These are phyloP conservation scores for Phytopythium sindhum DNA, from an alignment of 352 stramenopile genomes.

Conservation along the genomic window DNA sequence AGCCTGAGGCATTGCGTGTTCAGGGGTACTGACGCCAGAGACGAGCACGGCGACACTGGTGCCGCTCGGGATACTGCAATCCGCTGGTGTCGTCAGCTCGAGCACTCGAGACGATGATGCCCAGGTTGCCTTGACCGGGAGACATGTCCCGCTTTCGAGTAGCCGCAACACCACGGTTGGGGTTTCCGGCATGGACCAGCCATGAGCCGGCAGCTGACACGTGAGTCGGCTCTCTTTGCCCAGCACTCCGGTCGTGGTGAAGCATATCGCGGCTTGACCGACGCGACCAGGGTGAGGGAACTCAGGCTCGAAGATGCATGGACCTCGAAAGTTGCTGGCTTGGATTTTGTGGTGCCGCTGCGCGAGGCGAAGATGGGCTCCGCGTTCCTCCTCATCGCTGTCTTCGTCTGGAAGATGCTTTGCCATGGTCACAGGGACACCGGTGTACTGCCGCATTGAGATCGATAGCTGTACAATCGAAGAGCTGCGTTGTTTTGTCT, in stretches of 20 bases:
- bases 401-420: background rate
- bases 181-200: conserved; percentile 42
- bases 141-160: conserved; percentile 14
- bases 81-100: conserved; percentile 48
- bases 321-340: conserved; percentile 45
- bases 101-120: conserved; percentile 26
- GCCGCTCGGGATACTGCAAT: conserved; percentile 32
- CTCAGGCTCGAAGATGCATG: conserved; percentile 39
- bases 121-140: conserved; percentile 36
- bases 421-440: background rate
- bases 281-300: conserved; percentile 40
- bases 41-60: conserved; percentile 41
- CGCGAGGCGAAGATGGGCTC: conserved; percentile 60
- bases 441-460: background rate
- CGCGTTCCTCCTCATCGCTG: conserved; percentile 40
- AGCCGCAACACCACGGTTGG: conserved; percentile 32
- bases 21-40: conserved; percentile 51
- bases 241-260: conserved; percentile 38
- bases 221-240: conserved; percentile 42
- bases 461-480: background rate
- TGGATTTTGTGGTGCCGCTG: conserved; percentile 62
- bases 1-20: conserved; percentile 39
- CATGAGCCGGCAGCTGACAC: conserved; percentile 49
- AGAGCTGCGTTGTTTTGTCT: background rate
- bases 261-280: conserved; percentile 46